Percentiles rank a stretch among this genome's conserved stretches.
These are phyloP conservation scores for Candida schatavii DNA, from an alignment of 805 yeast species.

Conservation along the genomic window DNA sequence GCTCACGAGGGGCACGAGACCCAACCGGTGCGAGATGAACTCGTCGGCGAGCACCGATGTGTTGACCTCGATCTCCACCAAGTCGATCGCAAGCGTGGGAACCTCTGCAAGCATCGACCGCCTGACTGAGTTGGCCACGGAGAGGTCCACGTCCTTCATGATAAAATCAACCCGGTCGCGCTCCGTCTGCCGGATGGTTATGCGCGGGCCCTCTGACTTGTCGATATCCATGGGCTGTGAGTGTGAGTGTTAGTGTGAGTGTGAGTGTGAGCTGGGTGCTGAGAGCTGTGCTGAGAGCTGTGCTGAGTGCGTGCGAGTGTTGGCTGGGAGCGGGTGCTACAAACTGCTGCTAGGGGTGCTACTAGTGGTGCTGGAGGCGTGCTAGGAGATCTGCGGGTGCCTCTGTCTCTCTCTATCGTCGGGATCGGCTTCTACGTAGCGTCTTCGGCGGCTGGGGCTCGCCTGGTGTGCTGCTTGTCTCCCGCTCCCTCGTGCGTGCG, in stretches of 20 bases:
- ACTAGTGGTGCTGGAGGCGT: too few relatives aligned
- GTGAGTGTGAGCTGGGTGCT: constrained; percentile 4
- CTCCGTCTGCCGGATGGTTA: constrained; percentile 84
- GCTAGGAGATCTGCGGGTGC: too few relatives aligned
- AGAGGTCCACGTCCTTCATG: constrained; percentile 78
- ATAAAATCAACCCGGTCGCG: constrained; percentile 89
- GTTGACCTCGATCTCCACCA: constrained; percentile 90
- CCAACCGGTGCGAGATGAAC: constrained; percentile 90
- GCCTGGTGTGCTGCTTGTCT: too few relatives aligned
- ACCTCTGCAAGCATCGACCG: constrained; percentile 94
- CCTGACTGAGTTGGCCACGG: constrained; percentile 89
- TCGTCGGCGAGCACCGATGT: constrained; percentile 97
- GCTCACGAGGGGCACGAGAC: constrained; percentile 84
- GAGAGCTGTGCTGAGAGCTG: background rate
- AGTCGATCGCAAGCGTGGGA: constrained; percentile 94
- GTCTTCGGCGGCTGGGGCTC: too few relatives aligned
- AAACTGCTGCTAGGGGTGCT: too few relatives aligned
- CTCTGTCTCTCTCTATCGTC: too few relatives aligned
- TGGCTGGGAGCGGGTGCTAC: too few relatives aligned
- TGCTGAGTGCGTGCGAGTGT: too few relatives aligned
- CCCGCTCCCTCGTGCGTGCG: too few relatives aligned
- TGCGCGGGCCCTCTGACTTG: constrained; percentile 60
- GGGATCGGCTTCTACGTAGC: too few relatives aligned
- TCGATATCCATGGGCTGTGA: constrained; percentile 19
- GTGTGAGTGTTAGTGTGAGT: background rate